Conservation (phyloP, 352 stramenopile species). For the Elongisporangium senticosum region DNA sequence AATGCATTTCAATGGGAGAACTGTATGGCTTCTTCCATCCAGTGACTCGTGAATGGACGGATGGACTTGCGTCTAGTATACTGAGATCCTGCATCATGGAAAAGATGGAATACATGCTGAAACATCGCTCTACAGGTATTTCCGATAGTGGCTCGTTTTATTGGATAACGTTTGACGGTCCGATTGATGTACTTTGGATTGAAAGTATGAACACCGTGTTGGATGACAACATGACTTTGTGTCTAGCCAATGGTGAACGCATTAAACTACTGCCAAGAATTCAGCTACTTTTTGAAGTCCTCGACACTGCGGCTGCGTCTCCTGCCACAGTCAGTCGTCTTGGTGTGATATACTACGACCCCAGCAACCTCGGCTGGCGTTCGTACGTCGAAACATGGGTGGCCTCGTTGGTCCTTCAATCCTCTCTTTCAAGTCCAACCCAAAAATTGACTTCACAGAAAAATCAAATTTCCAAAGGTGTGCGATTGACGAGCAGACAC, state of each 20-base stretch:
- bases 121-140: slow-evolving; percentile 3
- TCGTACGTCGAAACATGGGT: slow-evolving; percentile 61
- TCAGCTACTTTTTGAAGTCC: slow-evolving; percentile 91
- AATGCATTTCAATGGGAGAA: slow-evolving; percentile 73
- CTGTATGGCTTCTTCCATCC: slow-evolving; percentile 84
- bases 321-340: slow-evolving; percentile 90
- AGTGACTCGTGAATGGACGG: slow-evolving; percentile 79
- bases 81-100: slow-evolving; percentile 66
- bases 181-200: slow-evolving; percentile 82
- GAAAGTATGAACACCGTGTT: slow-evolving; percentile 88
- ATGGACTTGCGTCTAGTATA: slow-evolving; percentile 72
- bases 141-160: slow-evolving; percentile 40
- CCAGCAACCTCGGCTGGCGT: slow-evolving; percentile 52
- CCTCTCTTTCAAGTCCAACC: slow-evolving; percentile 1
- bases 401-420: slow-evolving; percentile 23
- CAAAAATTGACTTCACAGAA: slow-evolving; percentile 1
- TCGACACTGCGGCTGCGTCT: slow-evolving; percentile 85
- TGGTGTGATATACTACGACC: slow-evolving; percentile 89
- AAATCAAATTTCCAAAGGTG: not conserved
- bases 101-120: slow-evolving; percentile 50
- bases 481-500: slow-evolving; percentile 25
- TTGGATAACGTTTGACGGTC: slow-evolving; percentile 84
- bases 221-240: slow-evolving; percentile 89
- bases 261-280: slow-evolving; percentile 84
- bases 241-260: slow-evolving; percentile 83